Evolutionary conservation across 495 filamentous ascomycete genomes (phyloP), one percentile per base, ranked within the genome.

Genomic region (Jackrogersella minutella): DNA sequence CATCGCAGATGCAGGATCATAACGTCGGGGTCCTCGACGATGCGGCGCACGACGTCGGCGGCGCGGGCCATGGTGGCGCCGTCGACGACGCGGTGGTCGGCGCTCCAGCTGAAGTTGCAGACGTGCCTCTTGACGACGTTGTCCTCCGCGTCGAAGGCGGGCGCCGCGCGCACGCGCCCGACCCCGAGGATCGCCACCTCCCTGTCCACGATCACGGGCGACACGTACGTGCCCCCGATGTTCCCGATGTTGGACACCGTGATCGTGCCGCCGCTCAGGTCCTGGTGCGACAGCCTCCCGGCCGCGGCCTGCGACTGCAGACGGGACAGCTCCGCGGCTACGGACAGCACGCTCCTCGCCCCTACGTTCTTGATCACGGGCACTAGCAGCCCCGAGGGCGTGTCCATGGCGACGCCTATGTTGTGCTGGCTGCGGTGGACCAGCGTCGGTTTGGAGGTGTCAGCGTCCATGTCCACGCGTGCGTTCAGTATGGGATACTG

Each of bases 181-280:
- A 99, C 80, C 1, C 96, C 96, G 2, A 99, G 77, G 72, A 99
- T 98, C 8, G 92, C 93, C 17, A 97, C 91, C 75, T 99, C 94
- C 39, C 82, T 89, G 41, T 89, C 86, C 21, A 96, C 90, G 59
- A 98, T 89, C n/a, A 99, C 88, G 1, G 96, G 96, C 3, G 88
- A 86, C 21, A 98, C 87, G 68, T 96, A 96, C 0, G 90, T 94
- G 2, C 96, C 96, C 14, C 96, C 96, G 37, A 99, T 93, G 64
- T 87, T 96, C n/a, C 96, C 96, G 62, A 99, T 93, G 71, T 99
- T 99, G 60, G 92, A 96, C 22, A 99, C 86, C 0, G 96, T 97
- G 71, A 99, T 93, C 0, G 95, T 97, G 2, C 93, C 93, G 30
- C 93, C 93, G 47, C 78, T 85, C 50, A 98, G 78, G 77, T 99